A percentile compares a stretch with the other conserved stretches of the same genome.
Evolutionary conservation across 2,329 filamentous ascomycete species (phyloP).

Genomic region (Clonostachys rosea): DNA sequence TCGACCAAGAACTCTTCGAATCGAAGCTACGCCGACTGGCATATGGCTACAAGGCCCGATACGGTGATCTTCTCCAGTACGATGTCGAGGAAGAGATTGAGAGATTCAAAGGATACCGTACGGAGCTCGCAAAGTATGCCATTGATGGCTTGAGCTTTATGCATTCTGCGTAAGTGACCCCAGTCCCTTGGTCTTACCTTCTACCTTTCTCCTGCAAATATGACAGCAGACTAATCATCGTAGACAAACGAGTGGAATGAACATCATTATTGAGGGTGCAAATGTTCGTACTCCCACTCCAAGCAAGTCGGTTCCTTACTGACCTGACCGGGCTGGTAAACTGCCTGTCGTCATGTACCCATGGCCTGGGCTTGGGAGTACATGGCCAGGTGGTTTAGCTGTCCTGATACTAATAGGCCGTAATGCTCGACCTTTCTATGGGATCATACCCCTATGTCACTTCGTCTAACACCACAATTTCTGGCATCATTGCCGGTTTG

Average conservation of each 20-base stretch:
- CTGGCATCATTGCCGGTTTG: conserved; percentile 58
- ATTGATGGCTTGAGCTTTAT: conserved; percentile 66
- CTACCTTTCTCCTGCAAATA: neutral
- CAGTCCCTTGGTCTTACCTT: neutral
- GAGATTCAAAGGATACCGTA: conserved; percentile 54
- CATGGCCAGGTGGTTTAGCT: neutral
- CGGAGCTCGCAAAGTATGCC: conserved; percentile 53
- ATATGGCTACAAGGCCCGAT: conserved; percentile 58
- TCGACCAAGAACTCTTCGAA: conserved; percentile 63
- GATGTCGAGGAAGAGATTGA: conserved; percentile 67
- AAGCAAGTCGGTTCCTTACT: neutral
- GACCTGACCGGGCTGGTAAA: too few species aligned
- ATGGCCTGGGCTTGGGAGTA: too few species aligned
- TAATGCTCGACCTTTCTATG: conserved; percentile 59
- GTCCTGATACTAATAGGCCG: conserved; percentile 17
- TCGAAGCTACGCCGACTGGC: conserved; percentile 58
- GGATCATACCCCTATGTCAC: conserved; percentile 15
- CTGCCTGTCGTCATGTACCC: too few species aligned
- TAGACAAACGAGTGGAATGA: conserved; percentile 17
- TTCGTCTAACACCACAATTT: conserved; percentile 41
- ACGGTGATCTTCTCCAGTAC: conserved; percentile 59
- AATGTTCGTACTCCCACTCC: conserved; percentile 15
- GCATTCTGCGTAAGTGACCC: conserved; percentile 48
- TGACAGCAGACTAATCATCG: neutral
- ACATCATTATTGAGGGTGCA: conserved; percentile 66